Base-by-base conservation (phyloP, 441 rosid genomes). In the Syzygium malaccense region DNA sequence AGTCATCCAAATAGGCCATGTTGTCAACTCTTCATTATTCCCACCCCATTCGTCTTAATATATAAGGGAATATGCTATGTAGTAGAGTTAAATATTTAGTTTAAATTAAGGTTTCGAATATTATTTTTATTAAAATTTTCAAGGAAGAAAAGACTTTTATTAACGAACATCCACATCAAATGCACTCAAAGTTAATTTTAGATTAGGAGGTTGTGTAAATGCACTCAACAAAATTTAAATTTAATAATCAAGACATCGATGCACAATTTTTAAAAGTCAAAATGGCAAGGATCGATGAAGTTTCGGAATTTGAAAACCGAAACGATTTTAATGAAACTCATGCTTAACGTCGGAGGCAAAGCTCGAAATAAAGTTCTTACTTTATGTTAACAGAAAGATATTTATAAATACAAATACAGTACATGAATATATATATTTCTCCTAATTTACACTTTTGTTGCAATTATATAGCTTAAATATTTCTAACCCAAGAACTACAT, bases 301-400 rank as follows among this genome's bases (percentile, higher is more conserved):
- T 12, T 37, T 37, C 13, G 0, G 23, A 20, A 5, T 33, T 4
- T 1, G 2, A 12, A 71, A 37, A 37, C 20, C 0, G 0, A 37
- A 30, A 30, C 3, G 0, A 30, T 64, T 0, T 8, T 7, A 64
- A 5, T 0, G 1, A 37, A 71, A 14, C 3, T 23, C 9, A 0
- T 23, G 9, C 17, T 71, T 23, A 23, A 37, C 23, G 20, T 37
- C 5, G 28, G 51, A 33, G 14, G 8, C 0, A 3, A 30, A 19
- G 30, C 5, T 64, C 0, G 11, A 64, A 15, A 30, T 0, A 2
- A 64, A 4, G 0, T 30, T 64, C 30, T 64, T 64, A 37, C 37
- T 64, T 64, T 64, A 30, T 0, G 30, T 30, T n/a, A 64, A 25
- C 0, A 1, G 5, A 64, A n/a, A 64, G 10, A 18, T 60, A 28